A percentile compares a stretch with the other conserved stretches of the same genome.
Evolutionary conservation across 352 stramenopile species (phyloP).

Genomic region (Achlya hypogyna): DNA sequence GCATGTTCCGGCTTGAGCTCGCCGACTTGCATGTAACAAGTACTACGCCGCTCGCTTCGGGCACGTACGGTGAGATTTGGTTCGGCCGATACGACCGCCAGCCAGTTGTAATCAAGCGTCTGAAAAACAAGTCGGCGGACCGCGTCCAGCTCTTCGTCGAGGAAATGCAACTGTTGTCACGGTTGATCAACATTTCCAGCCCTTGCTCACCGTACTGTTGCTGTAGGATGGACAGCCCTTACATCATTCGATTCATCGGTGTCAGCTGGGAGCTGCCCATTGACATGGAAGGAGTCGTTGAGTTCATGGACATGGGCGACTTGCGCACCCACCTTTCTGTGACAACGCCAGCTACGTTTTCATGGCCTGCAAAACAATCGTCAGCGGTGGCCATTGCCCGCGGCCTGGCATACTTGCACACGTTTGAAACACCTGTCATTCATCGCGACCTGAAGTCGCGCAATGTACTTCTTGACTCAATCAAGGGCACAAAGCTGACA

Average conservation of each 20-base stretch:
- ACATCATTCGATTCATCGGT: conserved; percentile 37
- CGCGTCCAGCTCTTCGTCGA: conserved; percentile 32
- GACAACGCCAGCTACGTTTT: conserved; percentile 8
- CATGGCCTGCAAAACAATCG: conserved; percentile 27
- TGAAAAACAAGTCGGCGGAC: conserved; percentile 29
- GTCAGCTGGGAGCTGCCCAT: conserved; percentile 37
- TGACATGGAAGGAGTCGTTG: conserved; percentile 31
- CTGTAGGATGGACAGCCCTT: background rate
- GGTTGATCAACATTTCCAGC: conserved; percentile 26
- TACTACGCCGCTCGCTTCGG: conserved; percentile 12
- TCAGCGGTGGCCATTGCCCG: conserved; percentile 37
- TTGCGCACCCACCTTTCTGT: conserved; percentile 30
- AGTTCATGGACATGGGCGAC: conserved; percentile 40
- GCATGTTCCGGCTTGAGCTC: background rate
- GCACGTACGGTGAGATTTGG: conserved; percentile 49
- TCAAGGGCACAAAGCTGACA: conserved; percentile 37
- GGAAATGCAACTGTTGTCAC: conserved; percentile 40
- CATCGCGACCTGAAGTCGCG: conserved; percentile 51
- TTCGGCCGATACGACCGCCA: conserved; percentile 28
- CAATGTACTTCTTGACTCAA: conserved; percentile 36
- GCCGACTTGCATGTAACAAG: background rate
- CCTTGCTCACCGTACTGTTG: conserved; percentile 13
- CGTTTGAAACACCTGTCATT: conserved; percentile 24
- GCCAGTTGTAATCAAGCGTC: conserved; percentile 39
- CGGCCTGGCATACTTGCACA: conserved; percentile 43